Evolutionary conservation across 768 basidiomycete genomes (phyloP).

Genomic region (Boletus barrowsii): DNA sequence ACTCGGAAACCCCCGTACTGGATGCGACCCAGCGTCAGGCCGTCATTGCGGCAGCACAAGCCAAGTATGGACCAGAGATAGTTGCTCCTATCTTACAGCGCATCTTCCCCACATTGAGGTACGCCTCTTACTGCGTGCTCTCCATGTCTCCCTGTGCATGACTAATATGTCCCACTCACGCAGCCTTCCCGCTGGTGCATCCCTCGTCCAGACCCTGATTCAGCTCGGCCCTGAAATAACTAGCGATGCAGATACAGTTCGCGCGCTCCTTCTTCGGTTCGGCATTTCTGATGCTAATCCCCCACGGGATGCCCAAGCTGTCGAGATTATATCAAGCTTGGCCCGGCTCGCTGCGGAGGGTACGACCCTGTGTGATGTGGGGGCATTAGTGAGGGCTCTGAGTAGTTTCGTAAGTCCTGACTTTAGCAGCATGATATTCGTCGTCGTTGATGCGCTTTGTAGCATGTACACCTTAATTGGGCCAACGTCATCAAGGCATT

Average conservation of each 20-base stretch:
- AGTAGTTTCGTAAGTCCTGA: constrained; percentile 62
- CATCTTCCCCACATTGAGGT: constrained; percentile 76
- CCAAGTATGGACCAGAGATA: constrained; percentile 78
- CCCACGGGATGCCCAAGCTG: constrained; percentile 65
- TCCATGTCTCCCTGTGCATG: constrained; percentile 7
- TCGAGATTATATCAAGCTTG: constrained; percentile 68
- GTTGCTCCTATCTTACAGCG: constrained; percentile 71
- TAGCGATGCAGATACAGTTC: constrained; percentile 65
- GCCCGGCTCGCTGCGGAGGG: constrained; percentile 73
- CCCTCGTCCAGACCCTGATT: constrained; percentile 71
- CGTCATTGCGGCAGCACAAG: constrained; percentile 68
- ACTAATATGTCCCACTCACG: constrained; percentile 10
- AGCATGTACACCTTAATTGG: constrained; percentile 77
- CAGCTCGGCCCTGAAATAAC: constrained; percentile 81
- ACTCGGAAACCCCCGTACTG: constrained; percentile 66
- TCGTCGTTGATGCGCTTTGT: constrained; percentile 14
- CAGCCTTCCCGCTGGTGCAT: constrained; percentile 65
- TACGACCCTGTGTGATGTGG: constrained; percentile 67
- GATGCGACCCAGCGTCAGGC: constrained; percentile 73
- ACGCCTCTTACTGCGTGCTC: constrained; percentile 19
- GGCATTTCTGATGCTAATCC: constrained; percentile 70
- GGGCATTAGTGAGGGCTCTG: constrained; percentile 68
- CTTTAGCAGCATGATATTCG: not conserved
- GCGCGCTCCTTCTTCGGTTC: constrained; percentile 69
- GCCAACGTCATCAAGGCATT: constrained; percentile 79